A percentile compares a stretch with the other conserved stretches of the same genome.
Conservation (phyloP, 2,329 filamentous ascomycete species). For the Bipolaris oryzae region DNA sequence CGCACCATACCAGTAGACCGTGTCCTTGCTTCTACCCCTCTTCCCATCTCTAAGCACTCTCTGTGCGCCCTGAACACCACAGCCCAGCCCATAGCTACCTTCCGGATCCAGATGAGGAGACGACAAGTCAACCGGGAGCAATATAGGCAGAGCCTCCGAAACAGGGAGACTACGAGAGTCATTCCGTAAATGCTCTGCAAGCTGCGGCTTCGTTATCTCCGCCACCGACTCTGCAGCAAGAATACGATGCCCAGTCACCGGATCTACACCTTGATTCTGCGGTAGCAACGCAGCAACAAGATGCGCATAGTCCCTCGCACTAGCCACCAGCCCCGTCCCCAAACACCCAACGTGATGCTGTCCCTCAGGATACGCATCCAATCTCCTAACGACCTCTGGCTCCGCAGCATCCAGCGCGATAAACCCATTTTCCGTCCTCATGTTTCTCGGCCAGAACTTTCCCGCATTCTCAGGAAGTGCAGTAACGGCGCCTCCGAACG, state of each 20-base stretch:
- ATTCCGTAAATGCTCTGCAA: slow-evolving; percentile 21
- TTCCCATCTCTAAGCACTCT: slow-evolving; percentile 40
- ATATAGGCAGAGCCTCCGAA: slow-evolving; percentile 9
- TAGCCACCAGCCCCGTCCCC: slow-evolving; percentile 27
- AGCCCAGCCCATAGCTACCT: slow-evolving; percentile 43
- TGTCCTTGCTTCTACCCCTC: slow-evolving; percentile 28
- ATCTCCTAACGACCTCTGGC: slow-evolving; percentile 12
- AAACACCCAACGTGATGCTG: slow-evolving; percentile 23
- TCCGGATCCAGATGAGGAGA: slow-evolving; percentile 55
- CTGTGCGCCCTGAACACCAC: slow-evolving; percentile 57
- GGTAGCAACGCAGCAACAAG: slow-evolving; percentile 25
- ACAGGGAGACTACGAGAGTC: slow-evolving; percentile 31
- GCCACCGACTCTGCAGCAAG: slow-evolving; percentile 13
- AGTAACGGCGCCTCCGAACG: slow-evolving; percentile 50
- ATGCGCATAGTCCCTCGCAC: slow-evolving; percentile 19
- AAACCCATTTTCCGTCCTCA: slow-evolving; percentile 55
- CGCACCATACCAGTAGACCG: slow-evolving; percentile 36
- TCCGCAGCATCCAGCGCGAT: slow-evolving; percentile 15
- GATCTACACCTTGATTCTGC: slow-evolving; percentile 26
- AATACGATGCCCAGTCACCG: slow-evolving; percentile 17
- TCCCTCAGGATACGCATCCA: slow-evolving; percentile 22
- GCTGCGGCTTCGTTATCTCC: slow-evolving; percentile 22
- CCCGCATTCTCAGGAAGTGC: slow-evolving; percentile 5
- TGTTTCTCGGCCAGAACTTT: slow-evolving; percentile 58
- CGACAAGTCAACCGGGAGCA: slow-evolving; percentile 52